Percentiles rank a stretch among this genome's conserved stretches.
Evolutionary conservation across 768 basidiomycete genomes (phyloP).

Genomic region (Tricholoma matsutake): DNA sequence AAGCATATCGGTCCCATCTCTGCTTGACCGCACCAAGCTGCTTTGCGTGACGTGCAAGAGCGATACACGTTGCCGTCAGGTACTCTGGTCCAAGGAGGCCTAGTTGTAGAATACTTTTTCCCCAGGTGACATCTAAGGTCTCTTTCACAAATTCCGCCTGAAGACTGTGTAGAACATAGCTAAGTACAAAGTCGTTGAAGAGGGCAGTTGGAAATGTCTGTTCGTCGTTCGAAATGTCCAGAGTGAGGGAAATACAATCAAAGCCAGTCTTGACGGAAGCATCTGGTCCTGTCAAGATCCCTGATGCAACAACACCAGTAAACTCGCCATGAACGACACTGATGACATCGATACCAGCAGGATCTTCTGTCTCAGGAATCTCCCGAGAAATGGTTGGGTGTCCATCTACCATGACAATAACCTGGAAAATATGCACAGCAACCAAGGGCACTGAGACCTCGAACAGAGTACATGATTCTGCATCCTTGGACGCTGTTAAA

Average conservation of each 20-base stretch:
- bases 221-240: constrained; percentile 33
- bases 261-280: constrained; percentile 20
- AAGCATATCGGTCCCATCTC: constrained; percentile 27
- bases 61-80: constrained; percentile 30
- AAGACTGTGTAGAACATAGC: constrained; percentile 15
- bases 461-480: constrained; percentile 27
- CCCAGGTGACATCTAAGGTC: constrained; percentile 15
- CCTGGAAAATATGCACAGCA: constrained; percentile 45
- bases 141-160: constrained; percentile 5
- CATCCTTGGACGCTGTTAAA: constrained; percentile 22
- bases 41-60: constrained; percentile 22
- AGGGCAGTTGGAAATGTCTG: constrained; percentile 22
- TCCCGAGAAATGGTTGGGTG: constrained; percentile 24
- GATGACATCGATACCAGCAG: constrained; percentile 31
- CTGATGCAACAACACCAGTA: constrained; percentile 19
- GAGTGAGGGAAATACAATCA: constrained; percentile 15
- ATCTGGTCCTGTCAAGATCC: constrained; percentile 15
- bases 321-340: constrained; percentile 24
- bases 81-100: constrained; percentile 45
- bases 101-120: constrained; percentile 23
- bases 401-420: constrained; percentile 36
- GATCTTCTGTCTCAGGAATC: constrained; percentile 13
- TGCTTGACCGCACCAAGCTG: constrained; percentile 23
- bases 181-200: constrained; percentile 26
- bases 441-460: constrained; percentile 41